phyloP scores from a whole-genome alignment of 805 yeast species.

The Candida sanyiensis region DNA sequence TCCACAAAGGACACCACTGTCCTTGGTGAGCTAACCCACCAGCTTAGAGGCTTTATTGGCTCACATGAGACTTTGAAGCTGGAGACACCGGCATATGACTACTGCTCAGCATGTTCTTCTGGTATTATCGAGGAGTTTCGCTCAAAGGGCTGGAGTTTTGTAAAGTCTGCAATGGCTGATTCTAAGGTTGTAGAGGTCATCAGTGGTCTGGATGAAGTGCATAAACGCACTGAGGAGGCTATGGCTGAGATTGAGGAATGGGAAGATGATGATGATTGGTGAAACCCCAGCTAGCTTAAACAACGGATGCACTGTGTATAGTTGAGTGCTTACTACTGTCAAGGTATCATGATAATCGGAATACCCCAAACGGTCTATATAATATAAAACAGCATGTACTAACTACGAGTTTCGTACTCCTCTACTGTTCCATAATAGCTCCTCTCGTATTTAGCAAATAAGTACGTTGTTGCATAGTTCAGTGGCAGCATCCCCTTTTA shows the following conservation, averaged over 20 bases:
- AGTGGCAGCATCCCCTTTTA: too few relatives aligned
- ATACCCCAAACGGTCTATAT: too few relatives aligned
- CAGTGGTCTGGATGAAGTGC: constrained; percentile 75
- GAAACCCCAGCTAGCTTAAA: too few relatives aligned
- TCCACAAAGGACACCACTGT: constrained; percentile 28
- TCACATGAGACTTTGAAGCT: constrained; percentile 59
- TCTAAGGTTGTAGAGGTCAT: constrained; percentile 63
- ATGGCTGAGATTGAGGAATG: constrained; percentile 24
- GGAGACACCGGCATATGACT: constrained; percentile 62
- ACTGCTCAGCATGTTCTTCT: constrained; percentile 84
- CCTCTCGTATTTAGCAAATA: too few relatives aligned
- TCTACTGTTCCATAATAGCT: too few relatives aligned
- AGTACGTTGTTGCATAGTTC: too few relatives aligned
- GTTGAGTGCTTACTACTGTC: too few relatives aligned
- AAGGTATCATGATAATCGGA: too few relatives aligned
- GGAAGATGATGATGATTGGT: constrained; percentile 23
- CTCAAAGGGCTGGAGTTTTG: constrained; percentile 73
- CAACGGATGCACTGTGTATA: too few relatives aligned
- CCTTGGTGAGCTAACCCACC: constrained; percentile 81
- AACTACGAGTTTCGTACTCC: too few relatives aligned
- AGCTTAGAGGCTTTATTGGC: constrained; percentile 79
- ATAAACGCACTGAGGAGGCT: constrained; percentile 55
- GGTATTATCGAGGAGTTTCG: constrained; percentile 48
- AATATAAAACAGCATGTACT: too few relatives aligned
- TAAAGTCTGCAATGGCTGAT: constrained; percentile 61